Base-by-base conservation (phyloP, 257 asterid species). In the Solanum megistacrolobum region DNA sequence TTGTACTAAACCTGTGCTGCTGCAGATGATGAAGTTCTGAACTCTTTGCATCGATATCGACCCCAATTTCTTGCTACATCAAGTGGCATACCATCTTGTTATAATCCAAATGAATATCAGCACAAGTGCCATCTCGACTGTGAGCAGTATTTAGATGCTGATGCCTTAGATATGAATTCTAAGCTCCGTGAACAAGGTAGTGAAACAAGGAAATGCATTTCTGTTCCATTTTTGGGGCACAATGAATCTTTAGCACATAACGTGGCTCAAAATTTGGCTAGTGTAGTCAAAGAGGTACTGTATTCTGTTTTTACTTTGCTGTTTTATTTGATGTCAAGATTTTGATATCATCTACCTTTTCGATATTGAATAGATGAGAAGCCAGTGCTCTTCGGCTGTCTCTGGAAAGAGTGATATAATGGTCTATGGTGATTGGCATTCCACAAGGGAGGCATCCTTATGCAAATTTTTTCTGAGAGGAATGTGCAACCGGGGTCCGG, bases 1-100 rank as follows among this genome's bases (percentile, higher is more conserved):
- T 87, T 14, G 76, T 86, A 79, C 48, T 68, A 86, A 87, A 25
- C 43, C 9, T 86, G 83, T 85, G 89, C 52, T 72, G 89, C 92
- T 93, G 96, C 96, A 97, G 99, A 93, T 95, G 94, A 96, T 88
- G 99, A 96, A 89, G 92, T 96, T 86, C 86, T 97, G 46, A 82
- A 89, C 86, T 86, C 95, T 69, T 89, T 97, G 90, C 99, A 97
- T 88, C 95, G 98, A 4, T 91, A 89, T 90, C 97, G 99, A 27
- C 99, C 99, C 87, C 92, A 92, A 90, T 89, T 82, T 91, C 85
- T 97, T 87, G 88, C 90, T 87, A 88, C 88, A 75, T 94, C 92
- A 68, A 89, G 88, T 87, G 88, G 92, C 85, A 32, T 89, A 39
- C 99, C 96, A 34, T 87, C 88, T 86, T 93, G 91, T 91, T 90